Conservation (phyloP, 2,329 filamentous ascomycete species). For the Trichoderma polysporum region DNA sequence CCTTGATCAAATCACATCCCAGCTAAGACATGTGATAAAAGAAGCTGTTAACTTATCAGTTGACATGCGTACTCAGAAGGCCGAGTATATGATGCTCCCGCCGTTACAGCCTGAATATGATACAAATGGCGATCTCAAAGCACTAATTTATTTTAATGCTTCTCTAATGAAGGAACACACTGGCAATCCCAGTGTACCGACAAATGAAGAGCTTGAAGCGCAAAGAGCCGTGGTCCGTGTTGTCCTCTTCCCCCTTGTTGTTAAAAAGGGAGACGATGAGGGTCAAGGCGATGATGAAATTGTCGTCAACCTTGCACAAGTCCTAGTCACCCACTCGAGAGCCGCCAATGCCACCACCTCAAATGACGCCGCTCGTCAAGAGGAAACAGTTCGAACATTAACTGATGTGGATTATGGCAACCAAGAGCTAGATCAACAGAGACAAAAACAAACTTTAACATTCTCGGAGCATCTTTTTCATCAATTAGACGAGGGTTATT, state of each 20-base stretch:
- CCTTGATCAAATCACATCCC: conserved; percentile 76
- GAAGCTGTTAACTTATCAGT: conserved; percentile 87
- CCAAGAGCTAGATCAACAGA: no score
- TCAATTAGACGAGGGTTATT: no score
- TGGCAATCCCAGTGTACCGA: conserved; percentile 53
- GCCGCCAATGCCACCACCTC: no score
- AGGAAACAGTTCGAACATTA: no score
- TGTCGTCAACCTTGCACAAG: conserved; percentile 92
- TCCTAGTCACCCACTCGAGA: conserved; percentile 74
- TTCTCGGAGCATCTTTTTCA: no score
- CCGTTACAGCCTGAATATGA: conserved; percentile 94
- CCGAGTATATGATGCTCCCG: conserved; percentile 99
- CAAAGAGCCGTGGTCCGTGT: conserved; percentile 78
- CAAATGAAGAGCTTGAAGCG: conserved; percentile 78
- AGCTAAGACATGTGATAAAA: conserved; percentile 81
- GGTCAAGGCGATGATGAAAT: conserved; percentile 91
- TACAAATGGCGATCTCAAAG: conserved; percentile 81
- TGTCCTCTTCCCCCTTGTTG: conserved; percentile 92
- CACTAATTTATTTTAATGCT: conserved; percentile 88
- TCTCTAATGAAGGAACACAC: conserved; percentile 92
- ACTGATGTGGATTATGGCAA: no score
- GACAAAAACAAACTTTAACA: no score
- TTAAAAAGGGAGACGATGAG: conserved; percentile 89
- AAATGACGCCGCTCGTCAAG: no score
- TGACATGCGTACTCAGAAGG: conserved; percentile 95